Evolutionary conservation across 768 basidiomycete species (phyloP), one percentile per base, ranked within the genome.

Genomic region (Naganishia vaughanmartiniae): DNA sequence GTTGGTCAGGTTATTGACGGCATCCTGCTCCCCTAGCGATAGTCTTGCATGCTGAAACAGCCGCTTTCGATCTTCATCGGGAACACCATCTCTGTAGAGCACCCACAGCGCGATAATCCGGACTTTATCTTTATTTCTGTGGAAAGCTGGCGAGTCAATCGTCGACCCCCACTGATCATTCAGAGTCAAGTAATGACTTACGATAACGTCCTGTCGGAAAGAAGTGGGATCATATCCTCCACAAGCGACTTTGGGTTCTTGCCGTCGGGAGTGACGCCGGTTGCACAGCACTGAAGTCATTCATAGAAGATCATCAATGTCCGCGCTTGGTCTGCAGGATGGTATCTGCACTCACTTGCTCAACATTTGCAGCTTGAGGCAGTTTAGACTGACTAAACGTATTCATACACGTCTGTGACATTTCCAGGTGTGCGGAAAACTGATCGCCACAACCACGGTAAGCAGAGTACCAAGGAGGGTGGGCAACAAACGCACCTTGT

Each of bases 361-460:
- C 95, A 39, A 99, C 91, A 46, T 87, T 88, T 11, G 89, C 95
- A 0, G 92, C 86, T 26, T 88, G 83, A 12, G 92, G 86, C 56
- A 99, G 83, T 76, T 93, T 92, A 78, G 91, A 89, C 72, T 86
- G 87, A 79, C 94, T 93, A 75, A 98, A 99, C 46, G 93, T 85
- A 9, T 83, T 86, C 96, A 99, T 98, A 76, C 93, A 97, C 74
- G 95, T 92, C 79, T 97, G 92, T 0, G 95, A 95, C 91, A 99
- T 95, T 74, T 89, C 96, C 51, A 98, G 84, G 82, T 99, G 96
- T 54, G 96, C 81, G 1, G 96, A 99, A 82, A 97, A 97, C 91
- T 97, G 78, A 12, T 17, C 5, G 0, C 48, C 15, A 46, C 31
- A 11, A 30, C 21, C n/a, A 19, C 2, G 34, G 24, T 57, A 36